Percentiles rank a stretch among this genome's conserved stretches.
phyloP scores from a whole-genome alignment of 2,329 filamentous ascomycete genomes.

The Ophiostoma ulmi region DNA sequence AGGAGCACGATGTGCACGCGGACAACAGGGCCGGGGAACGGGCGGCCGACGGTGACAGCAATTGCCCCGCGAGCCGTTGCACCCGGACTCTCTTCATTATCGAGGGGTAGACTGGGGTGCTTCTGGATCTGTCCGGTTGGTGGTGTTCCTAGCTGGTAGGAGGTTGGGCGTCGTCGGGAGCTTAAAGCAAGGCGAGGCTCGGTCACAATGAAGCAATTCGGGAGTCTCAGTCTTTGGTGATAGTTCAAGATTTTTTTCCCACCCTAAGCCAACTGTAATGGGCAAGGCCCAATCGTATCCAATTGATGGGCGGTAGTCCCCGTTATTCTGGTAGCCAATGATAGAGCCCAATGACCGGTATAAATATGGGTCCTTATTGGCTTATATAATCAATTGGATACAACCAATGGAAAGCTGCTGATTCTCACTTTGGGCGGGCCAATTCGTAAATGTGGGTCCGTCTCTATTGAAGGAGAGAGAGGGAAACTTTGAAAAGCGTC shows the following conservation, averaged over 20 bases:
- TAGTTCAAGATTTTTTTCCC: conserved; percentile 17
- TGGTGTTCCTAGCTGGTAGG: background rate
- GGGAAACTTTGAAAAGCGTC: conserved; percentile 19
- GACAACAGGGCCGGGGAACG: conserved; percentile 36
- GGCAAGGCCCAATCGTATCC: background rate
- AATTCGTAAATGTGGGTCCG: conserved; percentile 15
- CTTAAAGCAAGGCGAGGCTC: background rate
- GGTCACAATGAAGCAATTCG: background rate
- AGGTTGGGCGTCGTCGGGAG: background rate
- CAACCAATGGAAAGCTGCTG: conserved; percentile 25
- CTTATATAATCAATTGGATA: conserved; percentile 1
- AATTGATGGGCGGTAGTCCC: background rate
- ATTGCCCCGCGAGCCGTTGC: conserved; percentile 55
- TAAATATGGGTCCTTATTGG: background rate
- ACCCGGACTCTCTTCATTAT: conserved; percentile 59
- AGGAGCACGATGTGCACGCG: conserved; percentile 19
- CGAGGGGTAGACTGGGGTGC: background rate
- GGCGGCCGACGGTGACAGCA: conserved; percentile 43
- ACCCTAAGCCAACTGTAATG: conserved; percentile 10
- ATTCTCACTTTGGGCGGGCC: conserved; percentile 20
- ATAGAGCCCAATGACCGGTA: background rate
- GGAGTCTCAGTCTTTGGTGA: background rate
- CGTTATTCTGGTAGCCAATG: conserved; percentile 18
- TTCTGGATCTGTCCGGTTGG: background rate
- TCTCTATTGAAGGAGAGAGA: conserved; percentile 12